phyloP scores from a whole-genome alignment of 1,284 basidiomycete species.

The Marasmius sp. region DNA sequence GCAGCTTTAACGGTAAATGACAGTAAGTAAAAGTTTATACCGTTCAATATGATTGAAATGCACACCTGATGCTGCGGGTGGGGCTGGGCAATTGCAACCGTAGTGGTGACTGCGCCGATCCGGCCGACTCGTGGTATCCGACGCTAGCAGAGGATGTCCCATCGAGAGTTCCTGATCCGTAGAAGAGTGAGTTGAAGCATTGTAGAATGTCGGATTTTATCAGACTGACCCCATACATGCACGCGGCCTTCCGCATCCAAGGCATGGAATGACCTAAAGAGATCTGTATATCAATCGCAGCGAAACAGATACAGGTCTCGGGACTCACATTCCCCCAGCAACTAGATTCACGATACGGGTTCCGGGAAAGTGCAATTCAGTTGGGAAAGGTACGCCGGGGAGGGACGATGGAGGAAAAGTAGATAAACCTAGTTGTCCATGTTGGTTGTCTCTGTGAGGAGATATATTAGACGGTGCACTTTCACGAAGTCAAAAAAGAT shows the following conservation, averaged over 20 bases:
- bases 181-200: slow-evolving; percentile 6
- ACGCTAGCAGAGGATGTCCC: slow-evolving; percentile 45
- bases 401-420: slow-evolving; percentile 35
- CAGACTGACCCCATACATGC: slow-evolving; percentile 75
- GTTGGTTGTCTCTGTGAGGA: slow-evolving; percentile 52
- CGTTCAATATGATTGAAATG: not conserved
- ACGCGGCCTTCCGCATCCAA: slow-evolving; percentile 73
- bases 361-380: slow-evolving; percentile 54
- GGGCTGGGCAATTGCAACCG: slow-evolving; percentile 55
- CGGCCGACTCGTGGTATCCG: slow-evolving; percentile 56
- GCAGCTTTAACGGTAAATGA: slow-evolving; percentile 45
- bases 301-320: slow-evolving; percentile 3
- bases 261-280: slow-evolving; percentile 74
- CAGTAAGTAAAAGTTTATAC: not conserved
- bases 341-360: slow-evolving; percentile 71
- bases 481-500: not conserved
- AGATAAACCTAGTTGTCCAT: slow-evolving; percentile 60
- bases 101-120: slow-evolving; percentile 51
- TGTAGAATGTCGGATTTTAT: slow-evolving; percentile 6
- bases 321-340: slow-evolving; percentile 76
- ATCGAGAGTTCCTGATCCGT: slow-evolving; percentile 57
- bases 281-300: not conserved
- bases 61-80: slow-evolving; percentile 63
- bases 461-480: not conserved
- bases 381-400: slow-evolving; percentile 59